Base-by-base conservation (phyloP, 768 basidiomycete genomes). In the Boletus pseudopeckii region DNA sequence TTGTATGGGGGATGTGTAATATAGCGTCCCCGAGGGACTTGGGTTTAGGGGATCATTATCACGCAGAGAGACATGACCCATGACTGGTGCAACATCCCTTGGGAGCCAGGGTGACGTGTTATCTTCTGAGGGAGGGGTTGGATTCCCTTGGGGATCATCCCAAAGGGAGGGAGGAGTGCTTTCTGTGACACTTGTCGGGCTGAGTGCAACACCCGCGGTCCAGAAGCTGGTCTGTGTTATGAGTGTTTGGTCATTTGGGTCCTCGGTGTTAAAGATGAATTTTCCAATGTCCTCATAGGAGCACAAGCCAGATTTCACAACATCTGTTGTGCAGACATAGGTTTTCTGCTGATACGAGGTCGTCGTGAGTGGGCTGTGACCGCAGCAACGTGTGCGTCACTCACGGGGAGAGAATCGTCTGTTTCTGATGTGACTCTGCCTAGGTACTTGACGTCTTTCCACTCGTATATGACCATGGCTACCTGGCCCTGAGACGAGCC, bases 391-490 rank as follows among this genome's bases (percentile, higher is more conserved):
- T 37, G 32, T 24, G 55, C 22, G 52, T 48, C 56, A 73, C 85
- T 81, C 71, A 93, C 88, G 58, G 88, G 88, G 46, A 86, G 64
- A 51, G 75, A 74, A 37, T 82, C 78, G 57, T 83, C 77, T 6
- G 66, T 71, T 32, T 71, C 56, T 5, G 83, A 82, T 30, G 84
- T 83, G 43, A 77, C 72, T 67, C 80, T 84, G 33, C 97, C 97
- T 3, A 99, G 78, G 66, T 90, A 94, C 43, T 77, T 72, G 48
- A 85, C 85, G 65, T 99, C 97, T 28, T 77, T 69, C 95, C 95
- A 99, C 73, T 98, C 96, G 65, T 98, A 99, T 22, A 99, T 84
- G 49, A 96, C 89, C 80, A 97, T 85, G 26, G 96, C 92, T 18
- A 97, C 75, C 71, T 96, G 90, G 36, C 96, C 96, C 62, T 85